Percentiles rank a stretch among this genome's conserved stretches.
Conservation (phyloP, 495 filamentous ascomycete genomes). For the Hypoxylon cercidicola region DNA sequence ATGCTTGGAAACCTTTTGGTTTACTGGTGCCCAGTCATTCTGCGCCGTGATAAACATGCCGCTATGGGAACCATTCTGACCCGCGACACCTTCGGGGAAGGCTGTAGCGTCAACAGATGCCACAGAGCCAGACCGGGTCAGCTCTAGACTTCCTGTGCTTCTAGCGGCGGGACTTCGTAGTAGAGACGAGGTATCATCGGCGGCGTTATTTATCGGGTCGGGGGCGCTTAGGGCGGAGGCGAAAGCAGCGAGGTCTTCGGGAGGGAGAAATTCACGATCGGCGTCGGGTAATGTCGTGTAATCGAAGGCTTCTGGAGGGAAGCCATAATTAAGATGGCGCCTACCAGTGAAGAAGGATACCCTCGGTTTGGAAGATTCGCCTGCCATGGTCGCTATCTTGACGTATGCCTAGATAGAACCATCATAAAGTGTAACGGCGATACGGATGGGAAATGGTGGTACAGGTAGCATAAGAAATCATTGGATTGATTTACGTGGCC, state of each 20-base stretch:
- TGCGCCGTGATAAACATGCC: slow-evolving; percentile 73
- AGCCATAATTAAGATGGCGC: slow-evolving; percentile 53
- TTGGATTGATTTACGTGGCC: neutral
- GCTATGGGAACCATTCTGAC: slow-evolving; percentile 42
- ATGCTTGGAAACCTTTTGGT: slow-evolving; percentile 66
- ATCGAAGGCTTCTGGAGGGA: slow-evolving; percentile 60
- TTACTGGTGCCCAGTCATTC: slow-evolving; percentile 87
- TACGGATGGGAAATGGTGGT: neutral
- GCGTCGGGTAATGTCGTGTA: slow-evolving; percentile 67
- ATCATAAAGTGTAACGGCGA: slow-evolving; percentile 15
- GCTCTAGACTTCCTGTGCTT: slow-evolving; percentile 32
- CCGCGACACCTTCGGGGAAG: slow-evolving; percentile 24
- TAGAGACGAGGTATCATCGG: slow-evolving; percentile 50
- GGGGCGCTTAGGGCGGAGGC: slow-evolving; percentile 66
- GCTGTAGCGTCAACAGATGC: slow-evolving; percentile 30
- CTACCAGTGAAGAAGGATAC: slow-evolving; percentile 41
- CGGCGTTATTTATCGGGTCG: slow-evolving; percentile 54
- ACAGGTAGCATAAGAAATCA: neutral
- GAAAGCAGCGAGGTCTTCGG: slow-evolving; percentile 67
- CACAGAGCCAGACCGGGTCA: slow-evolving; percentile 34
- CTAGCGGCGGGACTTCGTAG: slow-evolving; percentile 44
- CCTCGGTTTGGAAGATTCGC: slow-evolving; percentile 35
- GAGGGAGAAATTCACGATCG: slow-evolving; percentile 71
- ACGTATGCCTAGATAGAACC: slow-evolving; percentile 20
- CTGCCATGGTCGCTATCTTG: slow-evolving; percentile 47